These are phyloP conservation scores for Clonostachys sp. DNA, from an alignment of 2,329 filamentous ascomycete genomes.

Conservation along the genomic window DNA sequence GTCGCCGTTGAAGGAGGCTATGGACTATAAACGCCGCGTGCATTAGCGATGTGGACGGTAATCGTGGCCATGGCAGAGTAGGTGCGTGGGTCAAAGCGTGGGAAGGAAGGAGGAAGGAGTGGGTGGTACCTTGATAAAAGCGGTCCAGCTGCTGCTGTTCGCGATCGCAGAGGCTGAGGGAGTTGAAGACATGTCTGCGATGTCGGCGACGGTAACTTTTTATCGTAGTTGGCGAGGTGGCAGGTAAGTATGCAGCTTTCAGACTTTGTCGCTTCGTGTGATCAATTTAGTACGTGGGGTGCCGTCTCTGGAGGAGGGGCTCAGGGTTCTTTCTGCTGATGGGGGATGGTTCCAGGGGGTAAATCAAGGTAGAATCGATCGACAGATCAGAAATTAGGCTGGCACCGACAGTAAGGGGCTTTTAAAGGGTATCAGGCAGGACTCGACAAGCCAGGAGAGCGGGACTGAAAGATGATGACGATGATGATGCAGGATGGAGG, in stretches of 20 bases:
- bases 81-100: not conserved
- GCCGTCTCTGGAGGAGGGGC: too few species aligned
- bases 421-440: too few species aligned
- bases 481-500: not conserved
- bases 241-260: too few species aligned
- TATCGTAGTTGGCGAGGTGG: not conserved
- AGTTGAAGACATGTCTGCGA: not conserved
- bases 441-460: not conserved
- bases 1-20: slow-evolving; percentile 79
- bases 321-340: not conserved
- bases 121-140: slow-evolving; percentile 33
- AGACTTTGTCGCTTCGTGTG: too few species aligned
- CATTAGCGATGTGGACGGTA: not conserved
- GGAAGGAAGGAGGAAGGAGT: slow-evolving; percentile 1
- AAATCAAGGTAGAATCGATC: not conserved
- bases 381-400: not conserved
- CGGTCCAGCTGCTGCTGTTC: slow-evolving; percentile 42
- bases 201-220: too few species aligned
- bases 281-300: too few species aligned
- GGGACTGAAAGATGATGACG: not conserved
- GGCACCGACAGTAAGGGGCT: too few species aligned
- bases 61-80: not conserved
- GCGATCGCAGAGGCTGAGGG: slow-evolving; percentile 21
- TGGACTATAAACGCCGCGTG: slow-evolving; percentile 43
- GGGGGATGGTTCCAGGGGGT: not conserved